Evolutionary conservation across 768 basidiomycete genomes (phyloP), one percentile per base, ranked within the genome.

Genomic region (Xanthoconium purpureum): DNA sequence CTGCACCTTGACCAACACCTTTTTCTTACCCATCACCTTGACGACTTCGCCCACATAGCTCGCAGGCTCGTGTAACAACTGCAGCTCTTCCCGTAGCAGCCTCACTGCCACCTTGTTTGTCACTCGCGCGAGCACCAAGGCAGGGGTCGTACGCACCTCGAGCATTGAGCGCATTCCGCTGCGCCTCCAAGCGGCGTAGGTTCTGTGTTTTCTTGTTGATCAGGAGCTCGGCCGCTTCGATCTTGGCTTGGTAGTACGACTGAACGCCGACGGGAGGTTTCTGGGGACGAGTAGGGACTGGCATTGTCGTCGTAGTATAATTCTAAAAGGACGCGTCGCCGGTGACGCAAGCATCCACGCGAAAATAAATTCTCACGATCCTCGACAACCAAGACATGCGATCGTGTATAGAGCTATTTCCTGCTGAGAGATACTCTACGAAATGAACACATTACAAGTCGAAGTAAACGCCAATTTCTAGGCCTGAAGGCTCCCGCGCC

Each of bases 21-120:
- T 98, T 73, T 87, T 98, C 88, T 98, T 98, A 53, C 95, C 94
- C 97, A 98, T 99, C 7, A 97, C 89, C 75, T 96, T 98, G 63
- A 98, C 88, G 13, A 98, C 86, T 74, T 98, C 97, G 8, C 97
- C 97, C 39, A 99, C 95, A 75, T 98, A 98, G 69, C 89, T 92
- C 29, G 94, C 96, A 0, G 97, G 94, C 67, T 98, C 96, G 61
- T 94, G 94, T 8, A 97, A 77, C 13, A 95, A 78, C 66, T 94
- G 94, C 3, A 98, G 77, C 74, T 96, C 96, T 71, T 99, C 96
- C 39, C 95, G 73, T 35, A 98, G 78, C 11, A 98, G 73, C 46
- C 96, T 80, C 29, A 99, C 96, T 97, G 47, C 30, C 28, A 36
- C 13, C 36, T 15, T 7, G 20, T 65, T 35, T 32, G 33, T 61